Conservation (phyloP, 495 filamentous ascomycete species). For the Chaetomidium leptoderma region DNA sequence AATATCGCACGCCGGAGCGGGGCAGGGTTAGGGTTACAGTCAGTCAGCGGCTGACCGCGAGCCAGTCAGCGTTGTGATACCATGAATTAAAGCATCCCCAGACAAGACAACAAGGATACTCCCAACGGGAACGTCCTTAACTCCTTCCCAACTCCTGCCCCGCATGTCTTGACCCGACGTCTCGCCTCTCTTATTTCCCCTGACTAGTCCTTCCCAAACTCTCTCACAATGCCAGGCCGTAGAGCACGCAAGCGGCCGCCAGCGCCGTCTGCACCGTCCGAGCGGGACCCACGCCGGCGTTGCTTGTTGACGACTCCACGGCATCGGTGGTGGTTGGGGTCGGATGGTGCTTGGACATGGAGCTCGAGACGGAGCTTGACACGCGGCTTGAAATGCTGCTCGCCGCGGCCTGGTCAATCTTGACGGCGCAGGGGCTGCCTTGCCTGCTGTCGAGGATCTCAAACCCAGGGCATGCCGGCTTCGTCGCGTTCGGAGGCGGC, state of each 20-base stretch:
- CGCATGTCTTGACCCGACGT: not conserved
- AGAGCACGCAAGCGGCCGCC: not conserved
- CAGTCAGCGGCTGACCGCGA: too few relatives aligned
- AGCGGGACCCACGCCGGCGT: not conserved
- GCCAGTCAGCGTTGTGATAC: too few relatives aligned
- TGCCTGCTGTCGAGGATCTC: not conserved
- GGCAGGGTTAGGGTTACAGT: too few relatives aligned
- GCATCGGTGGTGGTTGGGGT: not conserved
- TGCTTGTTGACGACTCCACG: conserved; percentile 6
- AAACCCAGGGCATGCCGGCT: not conserved
- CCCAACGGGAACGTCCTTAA: too few relatives aligned
- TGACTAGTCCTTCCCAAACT: not conserved
- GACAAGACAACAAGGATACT: too few relatives aligned
- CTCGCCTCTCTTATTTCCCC: not conserved
- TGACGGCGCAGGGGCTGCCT: conserved; percentile 1
- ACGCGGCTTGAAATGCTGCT: conserved; percentile 7
- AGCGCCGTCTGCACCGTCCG: conserved; percentile 1
- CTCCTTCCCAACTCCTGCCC: too few relatives aligned
- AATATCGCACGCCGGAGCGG: too few relatives aligned
- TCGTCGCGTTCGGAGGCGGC: not conserved
- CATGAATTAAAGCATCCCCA: too few relatives aligned
- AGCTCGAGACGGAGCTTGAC: not conserved
- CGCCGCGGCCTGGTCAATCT: not conserved
- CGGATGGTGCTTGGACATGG: not conserved
- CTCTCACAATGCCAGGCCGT: not conserved